Evolutionary conservation across 31 red algal genomes (phyloP).

Genomic region (Bonnemaisonia californica): DNA sequence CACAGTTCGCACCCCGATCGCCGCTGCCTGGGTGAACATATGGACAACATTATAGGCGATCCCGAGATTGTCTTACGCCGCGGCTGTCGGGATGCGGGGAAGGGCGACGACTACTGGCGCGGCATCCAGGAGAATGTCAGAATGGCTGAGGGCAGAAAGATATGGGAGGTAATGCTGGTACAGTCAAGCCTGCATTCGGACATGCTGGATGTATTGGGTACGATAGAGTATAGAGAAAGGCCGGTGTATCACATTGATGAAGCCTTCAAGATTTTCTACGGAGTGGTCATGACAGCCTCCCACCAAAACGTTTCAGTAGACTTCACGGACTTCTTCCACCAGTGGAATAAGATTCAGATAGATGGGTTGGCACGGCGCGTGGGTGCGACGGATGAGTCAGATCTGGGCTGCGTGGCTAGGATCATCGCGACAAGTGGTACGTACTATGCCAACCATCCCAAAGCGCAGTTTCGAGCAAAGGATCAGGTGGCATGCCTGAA

Average conservation of each 20-base stretch:
- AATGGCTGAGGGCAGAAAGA: neutral
- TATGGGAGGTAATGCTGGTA: slow-evolving; percentile 6
- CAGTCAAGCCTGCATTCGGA: slow-evolving; percentile 2
- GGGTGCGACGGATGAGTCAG: neutral
- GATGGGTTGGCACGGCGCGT: neutral
- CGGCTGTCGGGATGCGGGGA: neutral
- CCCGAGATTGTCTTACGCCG: slow-evolving; percentile 13
- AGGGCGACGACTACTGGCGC: slow-evolving; percentile 16
- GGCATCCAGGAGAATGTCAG: neutral
- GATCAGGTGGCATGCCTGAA: slow-evolving; percentile 13
- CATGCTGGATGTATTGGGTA: slow-evolving; percentile 15
- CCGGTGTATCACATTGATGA: neutral
- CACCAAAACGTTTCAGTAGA: neutral
- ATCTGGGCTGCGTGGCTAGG: slow-evolving; percentile 6
- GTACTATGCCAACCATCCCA: neutral
- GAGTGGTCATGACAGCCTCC: slow-evolving; percentile 13
- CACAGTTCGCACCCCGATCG: neutral
- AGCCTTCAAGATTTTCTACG: slow-evolving; percentile 7
- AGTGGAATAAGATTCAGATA: neutral
- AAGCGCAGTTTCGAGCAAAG: neutral
- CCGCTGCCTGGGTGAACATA: neutral
- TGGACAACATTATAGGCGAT: neutral
- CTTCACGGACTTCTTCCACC: slow-evolving; percentile 8
- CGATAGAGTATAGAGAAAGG: neutral
- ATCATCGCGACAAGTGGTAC: slow-evolving; percentile 15